Base-by-base conservation (phyloP, 257 asterid genomes). In the Solanum corneliomulleri region DNA sequence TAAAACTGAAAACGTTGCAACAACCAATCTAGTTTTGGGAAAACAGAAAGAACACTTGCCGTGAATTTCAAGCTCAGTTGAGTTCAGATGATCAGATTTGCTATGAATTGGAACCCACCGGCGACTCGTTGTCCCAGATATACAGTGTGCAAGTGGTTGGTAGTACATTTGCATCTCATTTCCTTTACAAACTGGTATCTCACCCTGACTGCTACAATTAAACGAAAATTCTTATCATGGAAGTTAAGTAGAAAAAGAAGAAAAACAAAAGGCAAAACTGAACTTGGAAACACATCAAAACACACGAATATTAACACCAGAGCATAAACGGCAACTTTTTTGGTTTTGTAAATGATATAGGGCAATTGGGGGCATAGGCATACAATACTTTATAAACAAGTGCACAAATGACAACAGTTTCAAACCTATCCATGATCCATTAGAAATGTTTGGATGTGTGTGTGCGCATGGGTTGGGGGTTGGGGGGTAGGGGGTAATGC, bases 91-190 rank as follows among this genome's bases (percentile, higher is more conserved):
- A 87, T 88, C 93, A 33, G 97, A 91, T 89, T 90, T 91, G 86
- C 93, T 94, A 88, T 91, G 98, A 86, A 96, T 90, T 84, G 97
- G 95, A 86, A 88, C 89, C 99, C 99, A 97, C 41, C 93, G 96
- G 75, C 90, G 92, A 93, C 96, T 92, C 88, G 83, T 76, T 25
- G 93, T 91, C 87, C 98, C 99, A 89, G 94, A 91, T 56, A 96
- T 91, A 89, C 99, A 97, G 74, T 52, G 92, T 70, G 89, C 90
- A 89, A 96, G 95, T 35, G 98, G 96, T 86, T 89, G 94, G 88
- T 94, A 97, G 89, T 97, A 97, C 39, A 98, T 78, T 87, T 90
- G 97, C 81, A 86, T 88, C 68, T 94, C 96, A 62, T 96, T 98
- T 87, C 96, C 98, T 47, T 89, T 89, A 88, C 99, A 97, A 89